phyloP scores from a whole-genome alignment of 306 rosid species.

The Lupinus albus region DNA sequence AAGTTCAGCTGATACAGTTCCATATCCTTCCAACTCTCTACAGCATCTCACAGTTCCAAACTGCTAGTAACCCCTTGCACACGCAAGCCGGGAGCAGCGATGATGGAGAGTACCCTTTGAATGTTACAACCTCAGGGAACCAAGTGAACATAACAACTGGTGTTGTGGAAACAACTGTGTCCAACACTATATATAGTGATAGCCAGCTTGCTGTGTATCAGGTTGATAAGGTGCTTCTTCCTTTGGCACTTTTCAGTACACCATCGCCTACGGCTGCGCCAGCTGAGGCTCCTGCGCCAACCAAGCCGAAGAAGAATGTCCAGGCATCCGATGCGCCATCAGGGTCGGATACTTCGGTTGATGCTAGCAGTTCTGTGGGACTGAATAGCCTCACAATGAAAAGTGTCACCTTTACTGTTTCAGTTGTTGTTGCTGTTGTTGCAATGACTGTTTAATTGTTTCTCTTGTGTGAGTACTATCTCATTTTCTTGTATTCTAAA shows the following conservation, averaged over 20 bases:
- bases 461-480: conserved; percentile 10
- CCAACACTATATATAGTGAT: conserved; percentile 70
- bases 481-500: conserved; percentile 1
- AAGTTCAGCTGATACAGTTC: conserved; percentile 70
- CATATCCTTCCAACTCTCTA: conserved; percentile 69
- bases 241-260: conserved; percentile 60
- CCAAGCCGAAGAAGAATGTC: conserved; percentile 59
- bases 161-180: conserved; percentile 63
- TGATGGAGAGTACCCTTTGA: conserved; percentile 73
- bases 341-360: conserved; percentile 42
- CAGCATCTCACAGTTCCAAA: conserved; percentile 74
- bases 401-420: conserved; percentile 18
- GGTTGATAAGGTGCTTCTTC: conserved; percentile 86
- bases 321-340: conserved; percentile 62
- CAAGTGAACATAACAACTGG: conserved; percentile 86
- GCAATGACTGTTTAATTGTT: conserved; percentile 29
- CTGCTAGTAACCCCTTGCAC: conserved; percentile 75
- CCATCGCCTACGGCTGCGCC: conserved; percentile 40
- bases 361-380: conserved; percentile 45
- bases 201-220: conserved; percentile 75
- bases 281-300: conserved; percentile 68
- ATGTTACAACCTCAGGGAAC: conserved; percentile 83
- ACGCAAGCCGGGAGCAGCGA: conserved; percentile 86
- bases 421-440: background rate
- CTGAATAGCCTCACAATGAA: conserved; percentile 7